Evolutionary conservation across 192 early-diverging fungal genomes (phyloP), one percentile per base, ranked within the genome.

Genomic region (Ramicandelaber brevisporus): DNA sequence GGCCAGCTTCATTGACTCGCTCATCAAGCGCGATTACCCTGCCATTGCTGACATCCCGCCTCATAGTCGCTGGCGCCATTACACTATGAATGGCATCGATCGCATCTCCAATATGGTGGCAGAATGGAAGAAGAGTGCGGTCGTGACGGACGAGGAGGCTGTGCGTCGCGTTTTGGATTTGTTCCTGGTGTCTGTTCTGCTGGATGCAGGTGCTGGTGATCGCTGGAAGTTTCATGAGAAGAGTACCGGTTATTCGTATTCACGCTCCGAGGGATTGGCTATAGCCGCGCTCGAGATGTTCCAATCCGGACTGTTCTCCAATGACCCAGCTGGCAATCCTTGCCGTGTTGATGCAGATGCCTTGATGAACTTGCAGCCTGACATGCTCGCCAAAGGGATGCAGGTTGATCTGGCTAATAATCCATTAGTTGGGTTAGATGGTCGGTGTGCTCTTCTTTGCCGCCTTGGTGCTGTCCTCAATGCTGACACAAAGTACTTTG

Each of bases 121-220:
- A 5, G 37, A 31, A 5, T 8, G 26, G 9, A 46, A 42, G 54
- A 35, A 31, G 6, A 36, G 43, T 5, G 13, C 40, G 15, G 48
- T 29, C 6, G 26, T 33, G 0, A 40, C 41, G 30, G 27, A 49
- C 20, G 29, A 27, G 29, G 68, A 67, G 42, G 62, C 60, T 8
- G 56, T 65, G 10, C 60, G 81, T 5, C 56, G 82, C 6, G 28
- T 81, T 0, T 43, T 89, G 4, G 88, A 93, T 45, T 47, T 93
- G 29, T 71, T 81, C 32, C 64, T 89, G 12, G 76, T 85, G 0
- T 81, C 78, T 1, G 88, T 93, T 3, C 59, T 93, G 5, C 52
- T 93, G 2, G 88, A 93, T 40, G 88, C 88, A 2, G 88, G 88
- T 0, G 88, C 88, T 0, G 88, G 88, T 2, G 62, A 61, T 36